Base-by-base conservation (phyloP, 257 asterid species). In the Solanum gandarillasii region DNA sequence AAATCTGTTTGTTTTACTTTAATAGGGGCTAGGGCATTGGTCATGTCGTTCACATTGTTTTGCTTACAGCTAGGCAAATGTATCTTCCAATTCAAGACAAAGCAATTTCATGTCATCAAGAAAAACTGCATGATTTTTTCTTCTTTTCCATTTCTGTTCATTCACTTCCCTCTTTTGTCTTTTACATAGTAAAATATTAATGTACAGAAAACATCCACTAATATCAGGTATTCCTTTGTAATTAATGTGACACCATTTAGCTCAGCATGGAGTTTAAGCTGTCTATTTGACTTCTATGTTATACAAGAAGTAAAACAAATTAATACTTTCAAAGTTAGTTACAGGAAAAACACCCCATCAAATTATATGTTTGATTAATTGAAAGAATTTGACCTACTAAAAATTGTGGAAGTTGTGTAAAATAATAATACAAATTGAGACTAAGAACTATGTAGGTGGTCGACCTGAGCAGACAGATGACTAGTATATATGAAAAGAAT, bases 401-500 rank as follows among this genome's bases (percentile, higher is more conserved):
- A 29, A 31, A 16, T 10, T 31, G 86, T 31, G 43, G 21, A 6
- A 5, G 43, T 31, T 48, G 31, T 31, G 43, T 48, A 31, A 82
- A 48, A 20, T 82, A 82, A 31, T 48, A 82, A 82, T 52, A 3
- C 16, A 16, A 48, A 31, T 27, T 52, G 43, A 3, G 70, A 79
- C 68, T 48, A 29, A 48, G 11, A 82, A 48, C 38, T 65, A 43
- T 9, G 35, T 25, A 4, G 67, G 39, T 43, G 25, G 38, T 79
- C 52, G 16, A 79, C 27, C 31, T 5, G 70, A 8, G 7, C 18
- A 82, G 43, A 82, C 71, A 20, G 43, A 29, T 82, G 31, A 31
- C 43, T 82, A 82, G 65, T 39, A 67, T 35, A 55, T 73, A 48
- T 79, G 7, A 72, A 86, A 65, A 85, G 20, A 94, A 89, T 92